Evolutionary conservation across 768 basidiomycete genomes (phyloP).

Genomic region (Lyophyllum decastes): DNA sequence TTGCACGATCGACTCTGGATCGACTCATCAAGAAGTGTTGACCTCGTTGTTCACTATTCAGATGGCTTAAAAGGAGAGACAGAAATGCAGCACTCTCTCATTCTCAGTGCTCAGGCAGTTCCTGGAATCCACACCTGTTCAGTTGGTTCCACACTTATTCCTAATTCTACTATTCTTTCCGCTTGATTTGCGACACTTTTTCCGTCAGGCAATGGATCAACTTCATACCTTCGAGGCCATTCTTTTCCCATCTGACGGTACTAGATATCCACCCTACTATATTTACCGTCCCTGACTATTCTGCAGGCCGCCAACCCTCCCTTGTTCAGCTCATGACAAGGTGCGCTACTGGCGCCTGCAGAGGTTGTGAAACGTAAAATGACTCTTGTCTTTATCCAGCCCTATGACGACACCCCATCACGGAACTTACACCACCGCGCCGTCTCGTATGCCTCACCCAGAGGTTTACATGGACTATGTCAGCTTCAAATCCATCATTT

Average conservation of each 20-base stretch:
- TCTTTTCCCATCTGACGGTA: constrained; percentile 75
- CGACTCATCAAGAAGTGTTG: constrained; percentile 25
- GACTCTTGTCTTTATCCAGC: constrained; percentile 25
- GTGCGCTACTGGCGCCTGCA: constrained; percentile 30
- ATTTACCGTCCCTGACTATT: not conserved
- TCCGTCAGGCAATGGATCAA: constrained; percentile 53
- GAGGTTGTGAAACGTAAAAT: not conserved
- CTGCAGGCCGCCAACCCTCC: constrained; percentile 64
- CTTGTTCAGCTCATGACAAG: constrained; percentile 77
- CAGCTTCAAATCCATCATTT: constrained; percentile 17
- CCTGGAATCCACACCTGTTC: constrained; percentile 12
- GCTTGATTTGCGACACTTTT: not conserved
- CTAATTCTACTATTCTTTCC: constrained; percentile 19
- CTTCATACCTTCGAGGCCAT: constrained; percentile 67
- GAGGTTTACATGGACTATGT: constrained; percentile 85
- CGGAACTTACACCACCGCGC: constrained; percentile 42
- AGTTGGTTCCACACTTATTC: not conserved
- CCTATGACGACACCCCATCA: constrained; percentile 47
- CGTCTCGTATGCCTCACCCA: constrained; percentile 75
- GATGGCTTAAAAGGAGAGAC: constrained; percentile 21
- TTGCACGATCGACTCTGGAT: constrained; percentile 17
- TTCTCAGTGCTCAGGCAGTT: constrained; percentile 20
- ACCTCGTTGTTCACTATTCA: constrained; percentile 40
- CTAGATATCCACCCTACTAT: not conserved
- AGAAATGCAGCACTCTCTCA: not conserved